These are phyloP conservation scores for Kodamaea neixiangensis DNA, from an alignment of 805 yeast species.

Conservation along the genomic window DNA sequence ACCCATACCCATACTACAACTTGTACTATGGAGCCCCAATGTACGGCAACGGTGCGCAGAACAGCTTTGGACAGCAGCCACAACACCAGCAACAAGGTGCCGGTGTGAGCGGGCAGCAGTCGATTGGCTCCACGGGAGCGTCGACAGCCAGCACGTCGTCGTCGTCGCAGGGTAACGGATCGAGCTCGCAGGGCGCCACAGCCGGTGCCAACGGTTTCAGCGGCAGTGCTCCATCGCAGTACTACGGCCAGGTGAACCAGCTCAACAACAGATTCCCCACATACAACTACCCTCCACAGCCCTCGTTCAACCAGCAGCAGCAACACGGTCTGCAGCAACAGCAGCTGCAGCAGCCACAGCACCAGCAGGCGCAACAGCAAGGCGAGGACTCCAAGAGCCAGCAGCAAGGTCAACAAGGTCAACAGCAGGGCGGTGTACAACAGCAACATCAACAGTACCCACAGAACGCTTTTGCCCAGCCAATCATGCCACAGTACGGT, in stretches of 20 bases:
- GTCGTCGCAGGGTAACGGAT: constrained; percentile 8
- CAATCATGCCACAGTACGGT: constrained; percentile 43
- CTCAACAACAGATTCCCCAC: constrained; percentile 33
- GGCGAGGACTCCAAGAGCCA: constrained; percentile 20
- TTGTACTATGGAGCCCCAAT: constrained; percentile 44
- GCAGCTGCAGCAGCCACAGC: constrained; percentile 9
- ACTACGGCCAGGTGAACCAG: constrained; percentile 32
- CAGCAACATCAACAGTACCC: constrained; percentile 23
- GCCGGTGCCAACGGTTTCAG: constrained; percentile 15
- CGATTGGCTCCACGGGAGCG: constrained; percentile 8
- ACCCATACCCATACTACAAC: constrained; percentile 46
- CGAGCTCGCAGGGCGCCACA: constrained; percentile 3
- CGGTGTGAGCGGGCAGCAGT: constrained; percentile 8
- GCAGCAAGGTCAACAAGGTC: constrained; percentile 23
- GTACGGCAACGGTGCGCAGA: constrained; percentile 32
- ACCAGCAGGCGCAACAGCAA: neutral
- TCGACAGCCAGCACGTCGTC: constrained; percentile 6
- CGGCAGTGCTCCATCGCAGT: constrained; percentile 23
- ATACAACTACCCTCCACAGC: constrained; percentile 30
- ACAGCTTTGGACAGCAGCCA: constrained; percentile 9
- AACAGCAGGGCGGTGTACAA: constrained; percentile 5
- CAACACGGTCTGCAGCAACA: constrained; percentile 13
- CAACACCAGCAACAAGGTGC: constrained; percentile 8
- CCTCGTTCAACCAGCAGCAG: constrained; percentile 27
- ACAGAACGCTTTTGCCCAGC: constrained; percentile 34